Evolutionary conservation across 176 grass and related monocot genomes (phyloP).

Genomic region (Coix lacrymajobi): DNA sequence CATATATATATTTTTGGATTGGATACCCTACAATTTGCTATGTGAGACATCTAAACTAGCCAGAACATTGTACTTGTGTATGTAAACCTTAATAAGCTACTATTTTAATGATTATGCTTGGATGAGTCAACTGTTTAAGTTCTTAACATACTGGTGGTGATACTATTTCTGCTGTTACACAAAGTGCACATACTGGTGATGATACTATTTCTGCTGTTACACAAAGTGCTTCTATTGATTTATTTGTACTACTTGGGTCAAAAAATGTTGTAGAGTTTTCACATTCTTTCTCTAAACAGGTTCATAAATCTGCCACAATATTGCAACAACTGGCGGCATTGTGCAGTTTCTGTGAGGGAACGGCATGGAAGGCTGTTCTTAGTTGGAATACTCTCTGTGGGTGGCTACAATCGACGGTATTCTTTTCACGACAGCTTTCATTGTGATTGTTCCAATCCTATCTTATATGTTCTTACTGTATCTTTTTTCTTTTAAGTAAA

Average conservation of each 20-base stretch:
- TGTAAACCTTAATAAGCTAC: slow-evolving; percentile 7
- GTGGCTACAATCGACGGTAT: slow-evolving; percentile 79
- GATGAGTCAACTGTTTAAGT: neutral
- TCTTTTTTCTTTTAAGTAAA: neutral
- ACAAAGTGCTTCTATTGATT: neutral
- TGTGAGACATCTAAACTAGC: slow-evolving; percentile 1
- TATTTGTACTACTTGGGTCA: neutral
- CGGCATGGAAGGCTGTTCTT: slow-evolving; percentile 61
- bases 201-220: neutral
- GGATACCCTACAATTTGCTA: neutral
- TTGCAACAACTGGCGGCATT: slow-evolving; percentile 88
- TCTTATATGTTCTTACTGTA: neutral
- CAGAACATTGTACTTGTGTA: neutral
- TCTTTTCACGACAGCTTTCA: neutral
- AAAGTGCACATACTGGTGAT: slow-evolving; percentile 2
- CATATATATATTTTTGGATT: neutral
- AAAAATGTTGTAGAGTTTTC: neutral
- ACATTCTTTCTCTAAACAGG: slow-evolving; percentile 42
- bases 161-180: neutral
- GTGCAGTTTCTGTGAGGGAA: slow-evolving; percentile 81
- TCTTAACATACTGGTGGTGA: slow-evolving; percentile 11
- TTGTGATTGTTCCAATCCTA: neutral
- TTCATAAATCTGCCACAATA: slow-evolving; percentile 95
- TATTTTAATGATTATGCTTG: neutral
- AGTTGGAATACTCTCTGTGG: slow-evolving; percentile 64